A percentile compares a stretch with the other conserved stretches of the same genome.
Conservation (phyloP, 2,329 filamentous ascomycete species). For the Colletotrichum eleusines region DNA sequence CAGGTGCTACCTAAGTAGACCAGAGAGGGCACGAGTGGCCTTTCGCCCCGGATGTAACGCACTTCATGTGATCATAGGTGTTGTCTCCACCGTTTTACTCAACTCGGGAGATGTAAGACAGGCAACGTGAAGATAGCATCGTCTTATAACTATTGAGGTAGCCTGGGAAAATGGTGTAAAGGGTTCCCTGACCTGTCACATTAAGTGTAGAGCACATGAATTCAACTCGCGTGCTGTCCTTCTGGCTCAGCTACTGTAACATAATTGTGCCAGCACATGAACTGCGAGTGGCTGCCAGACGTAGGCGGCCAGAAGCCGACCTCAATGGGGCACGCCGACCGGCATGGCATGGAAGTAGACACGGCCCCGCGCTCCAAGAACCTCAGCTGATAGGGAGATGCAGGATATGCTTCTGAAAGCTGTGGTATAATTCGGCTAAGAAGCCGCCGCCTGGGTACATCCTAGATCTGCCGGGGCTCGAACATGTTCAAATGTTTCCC, state of each 20-base stretch:
- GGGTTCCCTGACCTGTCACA: neutral
- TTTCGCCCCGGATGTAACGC: neutral
- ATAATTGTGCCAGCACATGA: neutral
- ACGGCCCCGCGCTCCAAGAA: neutral
- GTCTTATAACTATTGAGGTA: neutral
- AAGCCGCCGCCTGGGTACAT: neutral
- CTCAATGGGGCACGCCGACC: neutral
- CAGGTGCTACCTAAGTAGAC: too few species aligned
- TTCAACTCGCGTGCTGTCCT: neutral
- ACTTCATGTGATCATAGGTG: neutral
- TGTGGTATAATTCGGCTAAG: neutral
- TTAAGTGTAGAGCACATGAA: neutral
- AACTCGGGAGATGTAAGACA: too few species aligned
- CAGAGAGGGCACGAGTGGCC: too few species aligned
- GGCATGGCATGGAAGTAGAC: neutral
- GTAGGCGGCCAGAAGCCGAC: neutral
- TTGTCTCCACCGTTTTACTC: neutral
- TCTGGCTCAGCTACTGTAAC: neutral
- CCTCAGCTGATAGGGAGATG: neutral
- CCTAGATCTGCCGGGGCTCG: neutral
- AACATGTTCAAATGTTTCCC: neutral
- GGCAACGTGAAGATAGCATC: neutral
- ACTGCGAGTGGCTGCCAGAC: neutral
- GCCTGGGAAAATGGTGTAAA: neutral
- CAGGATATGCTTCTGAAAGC: neutral